Base-by-base conservation (phyloP, 1,139 yeast genomes). In the Protomyces gravidus region DNA sequence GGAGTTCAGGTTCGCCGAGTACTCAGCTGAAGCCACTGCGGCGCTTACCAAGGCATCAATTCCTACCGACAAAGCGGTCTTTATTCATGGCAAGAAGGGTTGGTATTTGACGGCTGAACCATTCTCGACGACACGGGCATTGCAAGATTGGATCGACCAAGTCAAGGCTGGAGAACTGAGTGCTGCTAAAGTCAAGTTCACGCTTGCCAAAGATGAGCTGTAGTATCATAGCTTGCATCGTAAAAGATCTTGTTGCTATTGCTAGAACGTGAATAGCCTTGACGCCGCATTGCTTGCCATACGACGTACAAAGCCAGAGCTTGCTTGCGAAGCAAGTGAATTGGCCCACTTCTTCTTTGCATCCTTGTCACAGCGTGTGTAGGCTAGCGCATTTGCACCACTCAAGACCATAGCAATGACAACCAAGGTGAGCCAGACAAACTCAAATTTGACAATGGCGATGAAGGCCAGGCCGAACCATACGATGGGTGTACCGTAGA, bases 391-490 rank as follows among this genome's bases (percentile, higher is more conserved):
- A 26, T 62, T 62, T 9, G 58, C 58, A 5, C 45, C 45, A 32
- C 33, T 56, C 48, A 62, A 55, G 15, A 48, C 36, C 32, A 62
- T 25, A 42, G 64, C 62, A 33, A 62, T 55, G 23, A 55, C 47
- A 25, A 62, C 59, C 85, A 52, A 28, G 13, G 57, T 74, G 64
- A 88, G 75, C 68, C 94, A 88, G 59, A 92, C 76, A 65, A 90
- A 80, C 68, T 89, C 82, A 61, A 90, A 78, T 70, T 87, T 88
- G 64, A 90, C 75, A 21, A 90, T 68, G 0, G 97, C 95, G 67
- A 90, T 70, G 1, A 90, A 63, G 0, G 86, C 96, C 64, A 90
- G 76, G 1, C 83, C 76, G 1, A 75, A 69, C 97, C 97, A 92
- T 1, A 81, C 74, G 0, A 79, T 79, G 0, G 97, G 97, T 13